Evolutionary conservation across 2,329 filamentous ascomycete species (phyloP), one percentile per base, ranked within the genome.

Genomic region (Drechslera avenae): DNA sequence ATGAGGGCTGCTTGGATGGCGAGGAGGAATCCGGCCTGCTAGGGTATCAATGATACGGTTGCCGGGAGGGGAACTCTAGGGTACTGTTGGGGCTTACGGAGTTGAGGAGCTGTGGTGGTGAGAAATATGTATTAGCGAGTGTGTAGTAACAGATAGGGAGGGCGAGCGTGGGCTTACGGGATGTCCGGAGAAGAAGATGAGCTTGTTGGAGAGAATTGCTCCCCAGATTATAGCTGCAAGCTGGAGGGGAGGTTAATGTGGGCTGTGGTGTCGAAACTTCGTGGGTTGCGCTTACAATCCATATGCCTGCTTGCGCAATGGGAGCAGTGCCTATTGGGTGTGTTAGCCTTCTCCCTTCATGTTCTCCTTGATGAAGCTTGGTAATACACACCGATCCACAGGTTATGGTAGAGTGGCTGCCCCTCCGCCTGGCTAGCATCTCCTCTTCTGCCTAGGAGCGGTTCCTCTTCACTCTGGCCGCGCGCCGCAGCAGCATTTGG

Each of bases 141-240:
- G 14, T 23, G 0, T 12, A 17, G 17, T 33, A 2, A 34, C 16
- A 49, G 16, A 26, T 5, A 16, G 12, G 21, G 4, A 21, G n/a
- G 34, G 17, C n/a, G 6, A 3, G 14, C 0, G 19, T 50, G 12
- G 39, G 31, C 75, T 83, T 69, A 97, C 86, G 6, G 93, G 93
- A 73, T 97, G 93, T 7, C 87, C 85, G 14, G 90, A 91, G 81
- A 97, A 96, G 63, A 96, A 85, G 32, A 90, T 89, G 55, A 95
- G 69, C 23, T 86, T 72, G 36, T 82, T 80, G 34, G 85, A 82
- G 68, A 96, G 84, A 58, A 97, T 83, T 48, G 83, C 83, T 37
- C 84, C 83, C 90, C 91, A 96, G 59, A 96, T 81, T 49, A 93
- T 83, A 30, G 84, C 83, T 40, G 86, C 78, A 56, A 97, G 83